Evolutionary conservation across 306 rosid genomes (phyloP).

Genomic region (Lathyrus tuberosus): DNA sequence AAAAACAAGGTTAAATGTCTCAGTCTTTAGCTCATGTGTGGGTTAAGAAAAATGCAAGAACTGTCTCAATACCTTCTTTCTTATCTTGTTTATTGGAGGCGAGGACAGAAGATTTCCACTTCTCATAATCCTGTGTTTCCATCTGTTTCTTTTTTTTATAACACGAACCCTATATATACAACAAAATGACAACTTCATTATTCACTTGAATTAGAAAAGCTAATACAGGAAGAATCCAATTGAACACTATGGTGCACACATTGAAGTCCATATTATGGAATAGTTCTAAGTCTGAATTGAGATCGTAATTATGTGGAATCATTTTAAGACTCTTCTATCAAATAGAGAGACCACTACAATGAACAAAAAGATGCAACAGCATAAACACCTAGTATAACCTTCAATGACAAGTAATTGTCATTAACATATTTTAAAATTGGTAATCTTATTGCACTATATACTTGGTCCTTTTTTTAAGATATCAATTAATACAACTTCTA

Average conservation of each 20-base stretch:
- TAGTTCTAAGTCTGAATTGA: not conserved
- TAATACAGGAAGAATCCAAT: conserved; percentile 3
- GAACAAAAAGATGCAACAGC: conserved; percentile 11
- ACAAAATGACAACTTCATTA: not conserved
- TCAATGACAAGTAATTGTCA: not conserved
- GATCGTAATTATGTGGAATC: not conserved
- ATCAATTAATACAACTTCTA: not conserved
- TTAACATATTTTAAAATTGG: not conserved
- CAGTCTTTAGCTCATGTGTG: not conserved
- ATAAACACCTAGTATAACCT: conserved; percentile 7
- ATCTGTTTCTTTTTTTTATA: conserved; percentile 60
- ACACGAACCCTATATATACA: conserved; percentile 61
- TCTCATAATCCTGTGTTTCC: conserved; percentile 59
- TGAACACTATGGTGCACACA: not conserved
- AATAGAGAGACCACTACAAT: conserved; percentile 13
- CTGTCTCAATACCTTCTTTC: conserved; percentile 51
- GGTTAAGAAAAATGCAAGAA: conserved; percentile 23
- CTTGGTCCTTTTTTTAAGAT: not conserved
- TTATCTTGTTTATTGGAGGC: conserved; percentile 61
- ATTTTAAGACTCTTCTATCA: conserved; percentile 3
- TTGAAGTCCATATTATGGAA: not conserved
- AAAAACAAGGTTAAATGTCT: conserved; percentile 8
- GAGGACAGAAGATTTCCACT: conserved; percentile 76
- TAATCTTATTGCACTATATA: not conserved
- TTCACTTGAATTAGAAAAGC: conserved; percentile 1